Evolutionary conservation across 2,329 filamentous ascomycete species (phyloP), one percentile per base, ranked within the genome.

Genomic region (Sclerotinia glacialis): DNA sequence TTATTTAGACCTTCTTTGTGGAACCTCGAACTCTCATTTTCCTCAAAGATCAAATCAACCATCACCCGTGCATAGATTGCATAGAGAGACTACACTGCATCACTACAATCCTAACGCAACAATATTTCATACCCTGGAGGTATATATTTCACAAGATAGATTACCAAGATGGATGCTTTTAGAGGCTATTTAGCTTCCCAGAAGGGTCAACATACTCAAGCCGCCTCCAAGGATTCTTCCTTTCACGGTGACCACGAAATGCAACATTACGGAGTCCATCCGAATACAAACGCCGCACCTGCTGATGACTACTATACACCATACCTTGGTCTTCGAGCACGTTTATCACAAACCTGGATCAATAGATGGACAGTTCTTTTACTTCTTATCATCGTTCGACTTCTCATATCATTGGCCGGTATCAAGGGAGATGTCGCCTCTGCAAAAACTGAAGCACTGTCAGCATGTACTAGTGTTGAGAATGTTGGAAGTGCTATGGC

Each of bases 291-390:
- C 23, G 46, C 61, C 40, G 46, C 63, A 26, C 70, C 69, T 59
- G 83, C 83, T 77, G 88, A 90, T 70, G 84, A 86, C 77, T 86
- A 86, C 76, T 84, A 90, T 75, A 97, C 93, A 70, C 94, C 95
- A 69, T 98, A 98, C 78, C 90, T 99, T 70, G 93, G 93, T 74
- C 87, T 97, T 76, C 87, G 88, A 75, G 89, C 94, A 74, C 89
- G 93, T 74, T 85, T 98, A 74, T 98, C 95, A 63, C 95, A 99
- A 82, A 85, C 96, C 78, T 97, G 94, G 93, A 88, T 99, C 81
- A 98, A 99, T 82, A 87, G 91, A 78, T 99, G 95, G 95, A 98
- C 95, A 49, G 83, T 98, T 68, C 84, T 99, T 58, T 83, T 98
- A 58, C 78, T 97, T 67, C 87, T 99, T 64, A 89, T 98, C 66